Evolutionary conservation across 176 grass and related monocot genomes (phyloP), one percentile per base, ranked within the genome.

Genomic region (Rhynchospora pubera): DNA sequence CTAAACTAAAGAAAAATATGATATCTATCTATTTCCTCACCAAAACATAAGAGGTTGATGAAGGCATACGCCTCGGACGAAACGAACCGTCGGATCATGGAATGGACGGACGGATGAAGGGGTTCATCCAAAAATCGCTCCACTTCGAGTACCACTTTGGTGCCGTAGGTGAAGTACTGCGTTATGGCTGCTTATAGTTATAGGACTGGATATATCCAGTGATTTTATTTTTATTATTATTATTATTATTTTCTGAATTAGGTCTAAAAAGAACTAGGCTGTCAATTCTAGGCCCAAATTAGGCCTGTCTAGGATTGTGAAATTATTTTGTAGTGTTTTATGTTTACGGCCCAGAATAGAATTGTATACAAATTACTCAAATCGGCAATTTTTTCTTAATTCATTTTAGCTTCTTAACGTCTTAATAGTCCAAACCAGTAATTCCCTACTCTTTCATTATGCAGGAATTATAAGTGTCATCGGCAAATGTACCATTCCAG

Each of bases 101-200:
- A 63, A 81, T 81, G 32, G n/a, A 81, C 78, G 78, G 58, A 10
- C 78, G 4, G 78, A 81, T 81, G 78, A 48, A 60, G 51, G 28
- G 45, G 9, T 50, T 73, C n/a, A n/a, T 23, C 22, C 32, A 42
- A 11, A 66, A 2, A 66, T 66, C 30, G 64, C 64, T 66, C 5
- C 11, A 13, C 30, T 42, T 42, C 64, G 7, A 66, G 64, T 66
- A 2, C 64, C 26, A 11, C 62, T 65, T 68, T 68, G 65, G 65
- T 32, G 65, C 65, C 65, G 32, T 42, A 68, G 65, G 32, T 43
- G 65, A 43, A 30, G 22, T 7, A 16, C 34, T 68, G 39, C 32
- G 65, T 7, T 30, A 68, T 5, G 6, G 34, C 34, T 44, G 32
- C 15, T 9, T 12, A 74, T 6, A 51, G n/a, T n/a, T n/a, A n/a